Evolutionary conservation across 495 filamentous ascomycete species (phyloP), one percentile per base, ranked within the genome.

Genomic region (Entonaema liquescens): DNA sequence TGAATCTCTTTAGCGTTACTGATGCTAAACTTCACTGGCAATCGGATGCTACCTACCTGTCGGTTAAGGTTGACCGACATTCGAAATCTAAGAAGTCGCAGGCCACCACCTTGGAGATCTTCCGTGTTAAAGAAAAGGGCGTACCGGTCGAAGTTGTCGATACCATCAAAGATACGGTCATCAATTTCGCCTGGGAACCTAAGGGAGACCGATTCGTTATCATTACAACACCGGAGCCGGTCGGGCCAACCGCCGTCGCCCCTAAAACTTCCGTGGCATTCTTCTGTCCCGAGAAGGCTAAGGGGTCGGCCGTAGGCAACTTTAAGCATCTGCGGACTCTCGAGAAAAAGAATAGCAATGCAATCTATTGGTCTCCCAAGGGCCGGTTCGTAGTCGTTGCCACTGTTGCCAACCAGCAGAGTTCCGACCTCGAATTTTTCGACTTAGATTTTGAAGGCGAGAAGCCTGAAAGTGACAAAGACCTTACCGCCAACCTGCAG

Each of bases 181-280:
- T 98, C 79, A 99, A 99, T 84, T 99, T 99, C 73, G 92, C 95
- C 6, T 99, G 95, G 95, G 95, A 99, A 76, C 95, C 95, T 40
- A 95, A 97, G 81, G 95, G 95, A 62, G 93, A 96, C 74, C 89
- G 95, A 50, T 99, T 99, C 80, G 95, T 98, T 63, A 88, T 97
- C 76, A 99, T 99, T 81, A 97, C 93, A n/a, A 93, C 91, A 4
- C 91, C 92, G 13, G 95, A 99, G 80, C 88, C 91, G 11, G 82
- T 91, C 31, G 87, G 88, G 31, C 88, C 91, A 29, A 89, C 92
- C 2, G 92, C 91, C n/a, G 85, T 87, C 21, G 88, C 92, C n/a
- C 95, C 95, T 68, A 98, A 98, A 84, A 97, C 95, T 8, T 86
- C 92, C 1, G 94, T 98, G 15, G 88, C 92, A 19, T 99, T 99